Percentiles rank a stretch among this genome's conserved stretches.
phyloP scores from a whole-genome alignment of 192 early-diverging fungal species.

The Lobosporangium transversale region DNA sequence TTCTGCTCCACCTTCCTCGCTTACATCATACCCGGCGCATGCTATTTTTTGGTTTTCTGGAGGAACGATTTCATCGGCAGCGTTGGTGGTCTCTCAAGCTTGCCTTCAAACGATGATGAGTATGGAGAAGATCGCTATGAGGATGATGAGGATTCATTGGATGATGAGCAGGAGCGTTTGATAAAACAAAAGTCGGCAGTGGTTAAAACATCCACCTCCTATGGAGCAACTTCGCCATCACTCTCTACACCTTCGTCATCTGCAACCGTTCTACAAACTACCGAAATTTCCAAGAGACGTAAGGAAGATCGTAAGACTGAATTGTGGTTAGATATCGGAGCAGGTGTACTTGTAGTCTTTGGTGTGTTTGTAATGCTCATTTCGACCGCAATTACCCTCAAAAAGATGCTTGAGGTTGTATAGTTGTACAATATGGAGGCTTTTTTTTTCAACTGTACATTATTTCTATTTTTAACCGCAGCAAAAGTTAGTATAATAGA shows the following conservation, averaged over 20 bases:
- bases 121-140: slow-evolving; percentile 10
- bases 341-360: slow-evolving; percentile 55
- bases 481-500: no score
- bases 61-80: slow-evolving; percentile 1
- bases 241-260: no score
- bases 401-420: slow-evolving; percentile 23
- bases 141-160: slow-evolving; percentile 12
- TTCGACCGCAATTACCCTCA: slow-evolving; percentile 35
- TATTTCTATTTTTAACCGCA: no score
- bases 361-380: slow-evolving; percentile 58
- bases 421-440: not conserved
- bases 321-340: slow-evolving; percentile 50
- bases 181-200: not conserved
- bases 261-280: not conserved
- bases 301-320: slow-evolving; percentile 17
- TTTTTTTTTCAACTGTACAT: not conserved
- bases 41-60: slow-evolving; percentile 57
- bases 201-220: not conserved
- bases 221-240: slow-evolving; percentile 1
- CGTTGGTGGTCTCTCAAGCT: not conserved
- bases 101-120: slow-evolving; percentile 7
- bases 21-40: slow-evolving; percentile 58
- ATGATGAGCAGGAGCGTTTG: slow-evolving; percentile 17
- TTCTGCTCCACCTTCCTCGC: slow-evolving; percentile 59
- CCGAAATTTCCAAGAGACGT: not conserved